Evolutionary conservation across 352 stramenopile genomes (phyloP).

Genomic region (Sclerospora graminicola): DNA sequence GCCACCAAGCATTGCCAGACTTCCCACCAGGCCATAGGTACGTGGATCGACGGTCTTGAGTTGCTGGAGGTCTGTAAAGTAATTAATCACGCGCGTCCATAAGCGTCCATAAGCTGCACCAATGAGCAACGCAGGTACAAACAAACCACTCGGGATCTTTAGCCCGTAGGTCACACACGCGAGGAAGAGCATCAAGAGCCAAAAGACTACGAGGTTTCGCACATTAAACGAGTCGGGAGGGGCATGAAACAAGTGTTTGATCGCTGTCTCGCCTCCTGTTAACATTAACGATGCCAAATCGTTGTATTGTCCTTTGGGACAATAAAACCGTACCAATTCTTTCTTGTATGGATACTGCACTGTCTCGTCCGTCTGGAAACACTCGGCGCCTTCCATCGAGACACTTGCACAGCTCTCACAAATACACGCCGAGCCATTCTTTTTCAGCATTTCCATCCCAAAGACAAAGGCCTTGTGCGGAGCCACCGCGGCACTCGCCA

Average conservation of each 20-base stretch:
- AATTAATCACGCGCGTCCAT: constrained; percentile 81
- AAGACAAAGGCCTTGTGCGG: constrained; percentile 58
- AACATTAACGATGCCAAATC: constrained; percentile 94
- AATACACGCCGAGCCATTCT: constrained; percentile 59
- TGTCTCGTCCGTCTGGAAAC: constrained; percentile 57
- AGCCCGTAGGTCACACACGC: constrained; percentile 94
- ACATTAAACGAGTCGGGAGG: constrained; percentile 67
- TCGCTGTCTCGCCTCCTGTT: constrained; percentile 88
- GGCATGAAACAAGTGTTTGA: constrained; percentile 94
- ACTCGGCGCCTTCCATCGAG: constrained; percentile 39
- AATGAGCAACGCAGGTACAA: constrained; percentile 92
- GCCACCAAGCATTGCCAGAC: constrained; percentile 91
- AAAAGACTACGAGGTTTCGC: constrained; percentile 67
- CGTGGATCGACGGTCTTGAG: constrained; percentile 68
- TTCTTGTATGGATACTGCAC: constrained; percentile 74
- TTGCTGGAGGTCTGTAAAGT: constrained; percentile 41
- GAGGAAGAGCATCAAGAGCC: constrained; percentile 55
- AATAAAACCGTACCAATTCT: constrained; percentile 92
- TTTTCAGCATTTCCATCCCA: constrained; percentile 54
- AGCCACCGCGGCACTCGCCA: constrained; percentile 9
- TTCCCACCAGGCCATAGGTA: constrained; percentile 95
- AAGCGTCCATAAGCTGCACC: constrained; percentile 92
- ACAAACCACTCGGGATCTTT: constrained; percentile 93
- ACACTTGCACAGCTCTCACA: constrained; percentile 53
- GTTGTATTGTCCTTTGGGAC: constrained; percentile 93